Base-by-base conservation (phyloP, 108 stramenopile species). In the Bacterosira constricta region DNA sequence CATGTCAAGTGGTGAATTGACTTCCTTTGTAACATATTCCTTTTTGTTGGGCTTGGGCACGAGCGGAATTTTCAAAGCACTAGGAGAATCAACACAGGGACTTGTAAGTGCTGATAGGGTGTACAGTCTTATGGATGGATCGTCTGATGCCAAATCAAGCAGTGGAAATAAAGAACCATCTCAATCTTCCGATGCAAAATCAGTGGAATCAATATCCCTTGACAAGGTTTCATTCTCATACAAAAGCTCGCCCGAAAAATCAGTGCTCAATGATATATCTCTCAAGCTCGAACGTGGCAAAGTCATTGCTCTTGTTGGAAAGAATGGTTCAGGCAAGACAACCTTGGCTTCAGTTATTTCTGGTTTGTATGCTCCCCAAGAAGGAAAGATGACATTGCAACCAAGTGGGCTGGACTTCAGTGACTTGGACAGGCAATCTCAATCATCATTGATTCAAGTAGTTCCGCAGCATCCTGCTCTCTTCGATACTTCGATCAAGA, bases 381-480 rank as follows among this genome's bases (percentile, higher is more conserved):
- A 27, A 30, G 88, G 98, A 55, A 25, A 50, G 29, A 73, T 93
- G 4, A 49, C 61, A 36, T 25, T 75, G 10, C 71, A 84, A 74
- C 80, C 81, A 51, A 63, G 51, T 67, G 73, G 79, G 11, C 23
- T 56, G 20, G 44, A 69, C 37, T 75, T 85, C 58, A 80, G 69
- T 35, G 69, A 76, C 29, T 44, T 87, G 38, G 66, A 79, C 57
- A 82, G 86, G 44, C 17, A 56, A 32, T 72, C 70, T 17, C 85
- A 86, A 72, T 66, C 82, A 37, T 56, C 81, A 17, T 65, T 90
- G 52, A 79, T 99, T 6, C 96, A 97, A 49, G 81, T 98, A 6
- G 97, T 99, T n/a, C 90, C 93, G 13, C 99, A 99, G 77, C 82
- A 90, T 49, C 82, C 95, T 26, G 84, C 83, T 10, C 66, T 96